A percentile compares a stretch with the other conserved stretches of the same genome.
phyloP scores from a whole-genome alignment of 1,284 basidiomycete genomes.

The Naganishia sp. region DNA sequence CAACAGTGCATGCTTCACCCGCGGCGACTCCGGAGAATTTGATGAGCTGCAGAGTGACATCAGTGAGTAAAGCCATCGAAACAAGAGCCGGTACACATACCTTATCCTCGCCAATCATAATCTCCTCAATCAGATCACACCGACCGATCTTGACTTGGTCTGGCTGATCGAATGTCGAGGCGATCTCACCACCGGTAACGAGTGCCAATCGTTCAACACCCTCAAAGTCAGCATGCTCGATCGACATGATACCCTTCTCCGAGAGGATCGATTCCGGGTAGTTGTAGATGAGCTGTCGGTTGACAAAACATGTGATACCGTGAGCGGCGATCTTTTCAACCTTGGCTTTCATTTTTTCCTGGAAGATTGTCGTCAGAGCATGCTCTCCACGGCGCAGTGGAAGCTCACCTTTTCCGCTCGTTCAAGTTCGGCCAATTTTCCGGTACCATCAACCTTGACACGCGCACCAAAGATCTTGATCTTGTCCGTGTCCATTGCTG shows the following conservation, averaged over 20 bases:
- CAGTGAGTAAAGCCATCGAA: not conserved
- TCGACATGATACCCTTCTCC: constrained; percentile 91
- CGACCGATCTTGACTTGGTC: constrained; percentile 90
- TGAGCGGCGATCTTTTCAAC: constrained; percentile 92
- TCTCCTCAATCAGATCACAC: constrained; percentile 95
- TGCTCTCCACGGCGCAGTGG: not conserved
- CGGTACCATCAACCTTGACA: constrained; percentile 91
- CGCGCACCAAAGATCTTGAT: constrained; percentile 98
- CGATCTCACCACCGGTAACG: constrained; percentile 97
- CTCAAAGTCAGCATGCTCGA: constrained; percentile 99
- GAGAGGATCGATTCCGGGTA: constrained; percentile 94
- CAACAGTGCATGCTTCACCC: constrained; percentile 98
- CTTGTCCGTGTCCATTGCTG: constrained; percentile 99
- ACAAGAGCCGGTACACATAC: constrained; percentile 56
- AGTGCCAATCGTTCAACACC: constrained; percentile 94
- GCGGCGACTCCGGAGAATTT: constrained; percentile 99
- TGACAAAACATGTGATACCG: constrained; percentile 97
- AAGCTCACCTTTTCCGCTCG: constrained; percentile 77
- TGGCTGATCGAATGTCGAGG: constrained; percentile 90
- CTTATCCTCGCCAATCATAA: constrained; percentile 99
- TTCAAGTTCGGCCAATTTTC: constrained; percentile 96
- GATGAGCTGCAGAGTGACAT: constrained; percentile 68
- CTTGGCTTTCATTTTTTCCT: constrained; percentile 99
- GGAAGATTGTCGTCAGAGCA: constrained; percentile 19
- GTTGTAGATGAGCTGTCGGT: constrained; percentile 99